These are phyloP conservation scores for Protomyces inundatus DNA, from an alignment of 1,139 yeast genomes.

Conservation along the genomic window DNA sequence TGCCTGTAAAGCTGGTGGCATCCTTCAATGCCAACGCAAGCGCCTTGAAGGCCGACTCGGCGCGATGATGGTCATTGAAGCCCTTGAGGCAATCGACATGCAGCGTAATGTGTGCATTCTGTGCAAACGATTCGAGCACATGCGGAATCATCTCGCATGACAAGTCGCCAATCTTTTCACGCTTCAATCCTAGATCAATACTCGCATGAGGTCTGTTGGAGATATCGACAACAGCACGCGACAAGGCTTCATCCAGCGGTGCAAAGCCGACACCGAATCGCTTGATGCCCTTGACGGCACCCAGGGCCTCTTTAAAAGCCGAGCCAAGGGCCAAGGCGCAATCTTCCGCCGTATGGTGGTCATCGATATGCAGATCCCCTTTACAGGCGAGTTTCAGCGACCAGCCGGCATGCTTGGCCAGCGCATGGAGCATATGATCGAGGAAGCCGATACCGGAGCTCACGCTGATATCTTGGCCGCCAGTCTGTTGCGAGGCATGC, in stretches of 20 bases:
- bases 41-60: constrained; percentile 95
- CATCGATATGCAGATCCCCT: constrained; percentile 94
- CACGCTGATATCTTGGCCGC: constrained; percentile 66
- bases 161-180: constrained; percentile 89
- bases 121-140: constrained; percentile 88
- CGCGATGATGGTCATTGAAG: constrained; percentile 89
- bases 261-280: constrained; percentile 94
- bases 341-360: constrained; percentile 95
- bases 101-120: constrained; percentile 79
- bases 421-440: constrained; percentile 95
- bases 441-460: constrained; percentile 92
- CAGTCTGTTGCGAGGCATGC: constrained; percentile 60
- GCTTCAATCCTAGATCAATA: constrained; percentile 76
- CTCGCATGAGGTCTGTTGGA: constrained; percentile 91
- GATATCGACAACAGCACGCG: constrained; percentile 89
- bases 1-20: constrained; percentile 77
- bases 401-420: constrained; percentile 97
- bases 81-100: constrained; percentile 95
- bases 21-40: constrained; percentile 86
- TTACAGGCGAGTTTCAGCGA: constrained; percentile 79
- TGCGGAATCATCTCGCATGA: constrained; percentile 97
- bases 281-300: constrained; percentile 82
- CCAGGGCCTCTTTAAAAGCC: constrained; percentile 85
- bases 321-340: constrained; percentile 86
- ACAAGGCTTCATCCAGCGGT: constrained; percentile 81